Base-by-base conservation (phyloP, 306 rosid genomes). In the Datisca glomerata region DNA sequence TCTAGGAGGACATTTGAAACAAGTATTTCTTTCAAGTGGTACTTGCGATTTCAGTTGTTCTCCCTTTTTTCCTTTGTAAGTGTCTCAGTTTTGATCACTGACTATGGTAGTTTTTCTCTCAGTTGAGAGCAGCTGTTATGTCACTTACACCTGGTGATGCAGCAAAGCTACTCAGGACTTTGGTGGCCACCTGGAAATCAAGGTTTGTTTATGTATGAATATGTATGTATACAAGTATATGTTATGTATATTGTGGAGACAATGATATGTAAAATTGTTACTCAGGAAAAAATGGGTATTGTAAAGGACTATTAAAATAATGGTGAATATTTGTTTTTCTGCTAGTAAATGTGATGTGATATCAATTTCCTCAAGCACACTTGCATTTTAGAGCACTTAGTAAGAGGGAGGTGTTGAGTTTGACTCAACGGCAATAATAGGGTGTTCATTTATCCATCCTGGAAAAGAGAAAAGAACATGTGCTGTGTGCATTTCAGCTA, bases 111-210 rank as follows among this genome's bases (percentile, higher is more conserved):
- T 63, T 37, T 60, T 38, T 44, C 19, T 56, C 18, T 65, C 69
- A 89, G 95, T 69, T 84, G 59, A 72, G 65, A 68, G 72, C 61
- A 15, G 49, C 62, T 34, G 70, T 84, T 60, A 41, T 70, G 57
- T 77, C 84, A 18, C 57, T 84, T 61, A 62, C 9, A 52, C 71
- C 93, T 33, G 25, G 56, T 1, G 74, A 75, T 12, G 84, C 93
- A 48, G 63, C 41, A 70, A 77, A 66, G 68, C 73, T 89, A 37
- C 56, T 89, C 38, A 71, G 66, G 56, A 64, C 45, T 19, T 65
- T 84, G 42, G 67, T 80, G 45, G 72, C 51, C 45, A 36, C 57
- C 47, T 89, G 98, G 98, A 67, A 78, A 45, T 78, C 74, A 41
- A 81, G 98, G 98, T 89, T 59, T 51, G 59, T 53, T 47, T 55